Conservation (phyloP, 1,139 yeast species). For the Petasospora fabianii region DNA sequence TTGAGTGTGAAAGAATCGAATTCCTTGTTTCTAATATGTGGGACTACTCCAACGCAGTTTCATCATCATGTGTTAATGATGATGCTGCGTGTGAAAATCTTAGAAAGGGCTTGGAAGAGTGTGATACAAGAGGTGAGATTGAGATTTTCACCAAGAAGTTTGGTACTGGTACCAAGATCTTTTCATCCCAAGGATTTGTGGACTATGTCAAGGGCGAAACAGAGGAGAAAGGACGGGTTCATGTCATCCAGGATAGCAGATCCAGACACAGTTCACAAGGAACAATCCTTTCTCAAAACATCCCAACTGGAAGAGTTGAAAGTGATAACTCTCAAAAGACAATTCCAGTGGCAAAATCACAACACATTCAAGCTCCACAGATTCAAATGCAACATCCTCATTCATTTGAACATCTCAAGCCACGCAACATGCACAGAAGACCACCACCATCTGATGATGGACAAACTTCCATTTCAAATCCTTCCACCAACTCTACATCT, state of each 20-base stretch:
- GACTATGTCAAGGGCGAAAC: constrained; percentile 44
- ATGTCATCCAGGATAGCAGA: constrained; percentile 4
- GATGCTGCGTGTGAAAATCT: constrained; percentile 74
- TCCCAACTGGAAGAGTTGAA: constrained; percentile 9
- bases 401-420: constrained; percentile 10
- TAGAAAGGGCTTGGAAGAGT: constrained; percentile 63
- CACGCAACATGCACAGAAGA: constrained; percentile 24
- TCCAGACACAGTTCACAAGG: constrained; percentile 15
- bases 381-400: constrained; percentile 8
- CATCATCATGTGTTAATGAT: constrained; percentile 73
- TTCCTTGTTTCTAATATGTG: constrained; percentile 74
- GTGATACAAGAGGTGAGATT: constrained; percentile 61
- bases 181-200: constrained; percentile 51
- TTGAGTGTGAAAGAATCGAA: constrained; percentile 78
- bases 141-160: constrained; percentile 49
- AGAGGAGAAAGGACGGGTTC: constrained; percentile 12
- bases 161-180: constrained; percentile 67
- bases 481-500: constrained; percentile 17
- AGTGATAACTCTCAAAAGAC: neutral
- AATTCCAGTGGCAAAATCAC: constrained; percentile 10
- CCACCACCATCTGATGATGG: constrained; percentile 35
- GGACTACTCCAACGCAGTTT: constrained; percentile 74
- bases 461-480: constrained; percentile 25
- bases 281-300: constrained; percentile 10
- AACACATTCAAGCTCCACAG: constrained; percentile 8